These are phyloP conservation scores for Coemansia sp. DNA, from an alignment of 192 early-diverging fungal species.

Conservation along the genomic window DNA sequence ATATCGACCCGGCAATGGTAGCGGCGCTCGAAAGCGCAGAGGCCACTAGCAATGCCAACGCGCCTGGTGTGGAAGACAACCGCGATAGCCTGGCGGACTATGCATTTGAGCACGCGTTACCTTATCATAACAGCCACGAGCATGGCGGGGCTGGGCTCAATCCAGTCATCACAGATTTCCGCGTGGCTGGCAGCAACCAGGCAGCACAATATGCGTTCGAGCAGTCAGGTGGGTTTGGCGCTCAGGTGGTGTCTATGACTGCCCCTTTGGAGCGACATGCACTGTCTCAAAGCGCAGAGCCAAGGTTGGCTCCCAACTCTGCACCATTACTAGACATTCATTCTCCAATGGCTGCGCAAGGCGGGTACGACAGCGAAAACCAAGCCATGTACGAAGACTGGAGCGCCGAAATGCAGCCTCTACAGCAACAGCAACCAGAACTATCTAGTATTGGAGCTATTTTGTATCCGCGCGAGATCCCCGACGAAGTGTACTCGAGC, in stretches of 20 bases:
- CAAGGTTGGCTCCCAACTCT: conserved; percentile 5
- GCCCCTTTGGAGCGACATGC: conserved; percentile 11
- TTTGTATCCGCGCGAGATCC: conserved; percentile 31
- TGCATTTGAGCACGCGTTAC: conserved; percentile 2
- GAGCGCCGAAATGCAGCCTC: not conserved
- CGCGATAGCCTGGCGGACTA: conserved; percentile 4
- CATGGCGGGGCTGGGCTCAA: not conserved
- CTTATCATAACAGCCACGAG: not conserved
- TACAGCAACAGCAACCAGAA: not conserved
- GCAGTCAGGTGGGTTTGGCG: conserved; percentile 13
- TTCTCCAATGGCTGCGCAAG: conserved; percentile 7
- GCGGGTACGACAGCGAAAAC: conserved; percentile 1
- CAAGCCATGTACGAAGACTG: conserved; percentile 3
- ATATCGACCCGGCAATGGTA: conserved; percentile 5
- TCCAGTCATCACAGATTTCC: conserved; percentile 7
- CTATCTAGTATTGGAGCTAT: conserved; percentile 18
- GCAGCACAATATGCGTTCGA: conserved; percentile 11
- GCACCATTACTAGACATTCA: conserved; percentile 11
- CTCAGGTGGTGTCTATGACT: conserved; percentile 15
- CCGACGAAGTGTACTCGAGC: conserved; percentile 28
- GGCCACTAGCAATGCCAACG: not conserved
- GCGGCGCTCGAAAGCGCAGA: conserved; percentile 9
- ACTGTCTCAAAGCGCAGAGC: not conserved
- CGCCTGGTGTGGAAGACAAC: not conserved
- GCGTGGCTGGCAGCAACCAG: conserved; percentile 11